Base-by-base conservation (phyloP, 768 basidiomycete genomes). In the Naematelia aurantialba region DNA sequence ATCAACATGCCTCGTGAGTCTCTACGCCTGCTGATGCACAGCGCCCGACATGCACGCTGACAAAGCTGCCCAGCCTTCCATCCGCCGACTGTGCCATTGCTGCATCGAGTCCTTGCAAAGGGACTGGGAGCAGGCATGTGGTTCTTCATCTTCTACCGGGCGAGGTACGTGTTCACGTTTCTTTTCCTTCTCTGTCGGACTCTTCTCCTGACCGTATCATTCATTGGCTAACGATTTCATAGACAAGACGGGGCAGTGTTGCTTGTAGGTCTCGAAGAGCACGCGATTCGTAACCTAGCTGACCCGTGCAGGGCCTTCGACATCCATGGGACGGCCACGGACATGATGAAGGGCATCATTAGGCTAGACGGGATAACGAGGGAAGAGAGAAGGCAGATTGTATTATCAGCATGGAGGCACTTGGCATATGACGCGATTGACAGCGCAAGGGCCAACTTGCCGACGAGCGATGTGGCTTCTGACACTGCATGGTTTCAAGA, bases 121-220 rank as follows among this genome's bases (percentile, higher is more conserved):
- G 85, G 84, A 60, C 81, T 96, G 46, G 92, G 92, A 50, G 92
- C 91, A 30, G 84, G 85, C 24, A 94, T 96, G 92, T 96, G 92
- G 92, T 94, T 94, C 84, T 96, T 92, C 81, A 91, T 96, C 75
- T 94, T 96, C 81, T 96, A 93, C 79, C 86, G 92, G 57, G 87
- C 89, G 64, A 82, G 91, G 92, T 94, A 70, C 72, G 87, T 39
- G 81, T 29, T 27, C 27, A 4, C 5, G 8, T 45, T 25, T 22
- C 45, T 49, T 45, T n/a, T n/a, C n/a, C n/a, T n/a, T n/a, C n/a
- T n/a, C n/a, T n/a, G n/a, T n/a, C n/a, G n/a, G n/a, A n/a, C 11
- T 46, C 11, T 26, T 12, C n/a, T 19, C 48, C 24, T 17, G 17
- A 1, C 8, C 26, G n/a, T 27, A 47, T 61, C 12, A 34, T 62